Evolutionary conservation across 306 rosid genomes (phyloP).

Genomic region (Arachis hypogaea): DNA sequence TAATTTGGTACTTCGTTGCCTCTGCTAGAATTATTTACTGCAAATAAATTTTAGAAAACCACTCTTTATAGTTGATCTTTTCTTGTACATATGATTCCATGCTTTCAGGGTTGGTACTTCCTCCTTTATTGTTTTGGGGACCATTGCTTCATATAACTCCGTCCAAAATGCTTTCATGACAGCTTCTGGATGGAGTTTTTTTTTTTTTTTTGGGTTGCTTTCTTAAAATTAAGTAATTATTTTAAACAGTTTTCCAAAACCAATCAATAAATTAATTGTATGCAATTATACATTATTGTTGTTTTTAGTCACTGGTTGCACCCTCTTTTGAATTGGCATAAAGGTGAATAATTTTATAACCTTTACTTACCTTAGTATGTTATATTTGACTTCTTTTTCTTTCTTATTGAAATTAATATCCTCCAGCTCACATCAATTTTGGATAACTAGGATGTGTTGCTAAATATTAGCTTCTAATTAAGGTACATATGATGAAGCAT

Average conservation of each 20-base stretch:
- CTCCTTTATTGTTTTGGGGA: not conserved
- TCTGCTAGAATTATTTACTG: conserved; percentile 14
- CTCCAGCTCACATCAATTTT: not conserved
- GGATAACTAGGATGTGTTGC: not conserved
- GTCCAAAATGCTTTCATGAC: not conserved
- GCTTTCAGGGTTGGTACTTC: not conserved
- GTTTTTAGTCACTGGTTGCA: not conserved
- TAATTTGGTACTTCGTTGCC: not conserved
- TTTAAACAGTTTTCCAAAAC: not conserved
- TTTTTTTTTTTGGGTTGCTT: not conserved
- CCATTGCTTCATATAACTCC: not conserved
- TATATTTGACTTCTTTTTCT: not conserved
- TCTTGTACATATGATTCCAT: not conserved
- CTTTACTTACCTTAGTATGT: not conserved
- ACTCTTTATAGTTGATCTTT: conserved; percentile 12
- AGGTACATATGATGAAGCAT: too few species aligned
- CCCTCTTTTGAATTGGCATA: not conserved
- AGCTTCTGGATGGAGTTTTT: not conserved
- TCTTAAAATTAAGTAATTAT: not conserved
- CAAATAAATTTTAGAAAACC: not conserved
- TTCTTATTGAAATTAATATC: not conserved
- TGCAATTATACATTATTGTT: not conserved
- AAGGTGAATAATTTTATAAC: not conserved
- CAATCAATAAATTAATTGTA: not conserved
- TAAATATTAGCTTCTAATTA: conserved; percentile 15